Conservation (phyloP, 805 yeast species). For the Yamadazyma insecticola region DNA sequence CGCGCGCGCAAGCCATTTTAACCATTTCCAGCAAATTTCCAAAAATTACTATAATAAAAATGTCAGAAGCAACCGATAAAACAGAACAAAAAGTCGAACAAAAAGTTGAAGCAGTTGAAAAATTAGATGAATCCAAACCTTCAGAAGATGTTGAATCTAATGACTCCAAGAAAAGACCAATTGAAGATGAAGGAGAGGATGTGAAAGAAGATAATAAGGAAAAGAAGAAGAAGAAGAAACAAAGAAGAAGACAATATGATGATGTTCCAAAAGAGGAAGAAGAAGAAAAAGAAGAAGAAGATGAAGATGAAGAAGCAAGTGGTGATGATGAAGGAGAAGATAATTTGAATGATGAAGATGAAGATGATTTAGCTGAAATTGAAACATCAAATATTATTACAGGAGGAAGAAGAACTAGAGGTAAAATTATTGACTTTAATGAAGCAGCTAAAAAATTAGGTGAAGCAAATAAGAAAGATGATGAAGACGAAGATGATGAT, state of each 20-base stretch:
- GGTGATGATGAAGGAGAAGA: conserved; percentile 48
- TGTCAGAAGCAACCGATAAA: too few relatives aligned
- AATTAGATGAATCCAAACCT: too few relatives aligned
- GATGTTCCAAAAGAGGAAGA: conserved; percentile 49
- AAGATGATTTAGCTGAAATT: conserved; percentile 74
- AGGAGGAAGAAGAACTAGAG: conserved; percentile 86
- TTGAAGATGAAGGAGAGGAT: conserved; percentile 6
- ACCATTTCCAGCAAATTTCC: background rate
- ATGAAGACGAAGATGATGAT: conserved; percentile 42
- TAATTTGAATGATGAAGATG: conserved; percentile 45
- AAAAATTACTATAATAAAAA: background rate
- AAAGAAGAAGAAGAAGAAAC: conserved; percentile 30
- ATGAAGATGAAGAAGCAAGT: conserved; percentile 44
- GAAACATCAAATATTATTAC: conserved; percentile 79
- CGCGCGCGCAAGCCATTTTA: background rate
- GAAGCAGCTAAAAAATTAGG: conserved; percentile 74
- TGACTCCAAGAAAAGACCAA: conserved; percentile 8
- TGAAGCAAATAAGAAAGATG: conserved; percentile 38
- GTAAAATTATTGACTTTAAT: conserved; percentile 78
- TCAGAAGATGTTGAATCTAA: too few relatives aligned
- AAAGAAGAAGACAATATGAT: conserved; percentile 54
- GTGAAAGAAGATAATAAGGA: conserved; percentile 7
- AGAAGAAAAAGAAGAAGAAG: conserved; percentile 44
- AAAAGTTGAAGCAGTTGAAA: background rate
- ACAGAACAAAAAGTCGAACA: conserved; percentile 1